Percentiles rank a stretch among this genome's conserved stretches.
Conservation (phyloP, 2,329 filamentous ascomycete species). For the Neonectria sp. region DNA sequence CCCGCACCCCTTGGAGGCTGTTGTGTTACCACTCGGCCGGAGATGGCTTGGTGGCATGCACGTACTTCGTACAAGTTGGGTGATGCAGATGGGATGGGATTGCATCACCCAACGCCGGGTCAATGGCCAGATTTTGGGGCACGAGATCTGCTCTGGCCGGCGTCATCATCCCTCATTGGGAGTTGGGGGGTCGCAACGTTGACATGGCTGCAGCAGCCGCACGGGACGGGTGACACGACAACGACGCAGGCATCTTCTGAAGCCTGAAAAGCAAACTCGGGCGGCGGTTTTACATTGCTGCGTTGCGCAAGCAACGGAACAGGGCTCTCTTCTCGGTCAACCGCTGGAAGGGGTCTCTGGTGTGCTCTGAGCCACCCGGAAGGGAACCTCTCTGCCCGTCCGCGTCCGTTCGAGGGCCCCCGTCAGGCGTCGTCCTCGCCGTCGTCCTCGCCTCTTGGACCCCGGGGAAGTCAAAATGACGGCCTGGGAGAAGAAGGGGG, state of each 20-base stretch:
- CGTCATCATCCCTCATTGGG: conserved; percentile 14
- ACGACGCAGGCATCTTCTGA: conserved; percentile 34
- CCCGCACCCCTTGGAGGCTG: conserved; percentile 32
- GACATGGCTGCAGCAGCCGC: conserved; percentile 12
- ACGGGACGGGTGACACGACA: conserved; percentile 32
- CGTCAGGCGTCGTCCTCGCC: conserved; percentile 31
- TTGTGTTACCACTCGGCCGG: conserved; percentile 32
- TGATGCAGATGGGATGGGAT: conserved; percentile 37
- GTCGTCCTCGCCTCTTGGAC: conserved; percentile 41
- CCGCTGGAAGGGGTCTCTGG: conserved; percentile 38
- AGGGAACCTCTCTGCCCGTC: conserved; percentile 29
- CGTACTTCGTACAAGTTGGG: conserved; percentile 37
- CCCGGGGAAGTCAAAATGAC: conserved; percentile 32
- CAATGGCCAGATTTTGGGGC: conserved; percentile 40
- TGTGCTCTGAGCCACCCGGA: conserved; percentile 40
- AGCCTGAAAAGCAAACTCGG: conserved; percentile 39
- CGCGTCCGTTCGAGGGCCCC: conserved; percentile 27
- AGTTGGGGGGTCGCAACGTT: conserved; percentile 1
- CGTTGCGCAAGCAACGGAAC: conserved; percentile 48
- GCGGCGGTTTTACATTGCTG: conserved; percentile 29
- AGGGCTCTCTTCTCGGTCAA: conserved; percentile 41
- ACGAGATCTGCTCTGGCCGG: conserved; percentile 28
- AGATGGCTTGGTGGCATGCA: conserved; percentile 30
- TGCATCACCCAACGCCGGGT: conserved; percentile 37
- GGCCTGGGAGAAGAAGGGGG: conserved; percentile 16